Base-by-base conservation (phyloP, 2,329 filamentous ascomycete species). In the Rutstroemia sp. region DNA sequence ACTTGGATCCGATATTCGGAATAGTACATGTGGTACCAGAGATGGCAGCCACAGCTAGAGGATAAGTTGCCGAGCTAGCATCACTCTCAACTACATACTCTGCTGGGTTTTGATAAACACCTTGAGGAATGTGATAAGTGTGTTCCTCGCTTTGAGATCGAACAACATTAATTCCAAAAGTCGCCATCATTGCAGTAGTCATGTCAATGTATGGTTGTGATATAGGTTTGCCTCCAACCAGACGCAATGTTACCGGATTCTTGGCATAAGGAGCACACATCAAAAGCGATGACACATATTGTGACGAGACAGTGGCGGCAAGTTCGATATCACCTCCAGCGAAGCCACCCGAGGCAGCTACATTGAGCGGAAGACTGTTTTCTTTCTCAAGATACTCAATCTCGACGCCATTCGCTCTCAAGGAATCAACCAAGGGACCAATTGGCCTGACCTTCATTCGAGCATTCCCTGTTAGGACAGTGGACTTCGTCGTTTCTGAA, bases 231-330 rank as follows among this genome's bases (percentile, higher is more conserved):
- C 92, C 94, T n/a, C 94, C 94, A 12, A 97, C 87, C 40, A 99
- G 79, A 42, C 86, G 87, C 62, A 99, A 75, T 0, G 90, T 96
- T 39, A 99, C 92, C 0, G 92, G 89, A 60, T 91, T 85, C 73
- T 96, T 96, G 47, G 94, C 94, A 68, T 97, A 99, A 0, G 94
- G 94, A 0, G 94, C 94, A 58, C 91, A 95, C 89, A 99, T 95
- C 51, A 99, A 78, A 61, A 99, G 84, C 1, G 92, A 96, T 0
- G 94, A 97, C 39, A 99, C 94, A 69, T 97, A 99, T 73, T 99
- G 94, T n/a, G 94, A 97, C 8, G 94, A 99, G 16, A 97, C 88
- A 44, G 94, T 97, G 0, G 94, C 94, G 10, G 92, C 90, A 56
- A 99, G 79, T 69, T 95, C 88, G 65, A 99, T 96, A 27, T 87